Conservation (phyloP, 2,329 filamentous ascomycete species). For the Cladorrhinum sp. region DNA sequence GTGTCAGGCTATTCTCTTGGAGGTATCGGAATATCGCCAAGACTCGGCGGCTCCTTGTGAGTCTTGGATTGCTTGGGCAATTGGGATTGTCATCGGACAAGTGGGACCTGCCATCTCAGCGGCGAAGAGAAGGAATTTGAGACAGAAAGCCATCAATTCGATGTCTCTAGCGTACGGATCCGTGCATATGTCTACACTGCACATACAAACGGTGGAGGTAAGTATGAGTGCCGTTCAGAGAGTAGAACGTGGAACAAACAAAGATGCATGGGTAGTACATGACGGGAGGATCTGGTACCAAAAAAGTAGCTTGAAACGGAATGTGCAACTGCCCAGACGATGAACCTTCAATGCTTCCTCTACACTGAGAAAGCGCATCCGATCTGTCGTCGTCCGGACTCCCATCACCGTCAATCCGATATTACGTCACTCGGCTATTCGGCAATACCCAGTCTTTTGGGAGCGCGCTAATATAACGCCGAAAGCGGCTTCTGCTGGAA, state of each 20-base stretch:
- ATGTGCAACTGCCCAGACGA: background rate
- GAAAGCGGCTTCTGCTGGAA: background rate
- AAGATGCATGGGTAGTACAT: too few relatives aligned
- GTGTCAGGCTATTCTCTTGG: background rate
- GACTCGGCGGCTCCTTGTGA: constrained; percentile 10
- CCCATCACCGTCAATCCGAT: background rate
- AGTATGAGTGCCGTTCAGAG: too few relatives aligned
- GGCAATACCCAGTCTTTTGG: background rate
- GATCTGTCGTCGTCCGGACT: background rate
- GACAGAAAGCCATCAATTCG: background rate
- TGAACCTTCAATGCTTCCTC: background rate
- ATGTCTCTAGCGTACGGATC: background rate
- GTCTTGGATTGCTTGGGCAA: constrained; percentile 7
- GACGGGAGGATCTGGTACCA: too few relatives aligned
- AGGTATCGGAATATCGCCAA: constrained; percentile 13
- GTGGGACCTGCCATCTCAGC: background rate
- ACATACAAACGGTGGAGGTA: too few relatives aligned
- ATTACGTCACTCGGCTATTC: constrained; percentile 10
- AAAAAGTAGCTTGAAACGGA: too few relatives aligned
- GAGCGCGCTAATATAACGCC: background rate
- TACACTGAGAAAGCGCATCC: too few relatives aligned
- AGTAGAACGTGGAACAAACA: too few relatives aligned
- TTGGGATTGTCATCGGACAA: background rate
- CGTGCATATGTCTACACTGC: too few relatives aligned
- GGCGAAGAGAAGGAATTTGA: background rate